phyloP scores from a whole-genome alignment of 352 stramenopile species.

The Hyaloperonospora arabidopsidis region DNA sequence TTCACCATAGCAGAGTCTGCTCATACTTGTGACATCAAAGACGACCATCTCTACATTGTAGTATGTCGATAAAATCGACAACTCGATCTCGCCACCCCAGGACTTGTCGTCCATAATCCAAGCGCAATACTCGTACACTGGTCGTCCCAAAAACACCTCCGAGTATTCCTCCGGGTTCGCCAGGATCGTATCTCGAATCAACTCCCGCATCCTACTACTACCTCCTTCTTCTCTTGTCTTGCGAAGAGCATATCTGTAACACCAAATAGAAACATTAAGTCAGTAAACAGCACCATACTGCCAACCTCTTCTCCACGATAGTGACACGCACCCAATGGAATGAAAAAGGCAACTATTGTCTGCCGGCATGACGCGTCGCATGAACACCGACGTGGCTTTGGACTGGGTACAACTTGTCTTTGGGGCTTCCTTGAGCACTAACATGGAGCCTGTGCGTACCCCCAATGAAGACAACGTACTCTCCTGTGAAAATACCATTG shows the following conservation, averaged over 20 bases:
- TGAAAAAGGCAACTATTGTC: conserved; percentile 87
- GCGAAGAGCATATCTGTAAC: conserved; percentile 47
- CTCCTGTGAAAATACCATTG: conserved; percentile 20
- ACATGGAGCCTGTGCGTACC: conserved; percentile 54
- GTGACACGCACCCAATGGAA: conserved; percentile 59
- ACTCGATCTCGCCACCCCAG: conserved; percentile 82
- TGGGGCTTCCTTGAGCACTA: conserved; percentile 63
- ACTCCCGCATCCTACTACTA: conserved; percentile 42
- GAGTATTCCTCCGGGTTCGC: conserved; percentile 52
- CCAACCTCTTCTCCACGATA: neutral
- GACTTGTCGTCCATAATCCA: conserved; percentile 80
- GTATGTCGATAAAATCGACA: conserved; percentile 73
- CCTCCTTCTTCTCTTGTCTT: conserved; percentile 57
- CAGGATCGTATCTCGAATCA: conserved; percentile 73
- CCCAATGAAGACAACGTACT: conserved; percentile 44
- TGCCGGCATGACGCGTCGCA: conserved; percentile 63
- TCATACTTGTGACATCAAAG: conserved; percentile 84
- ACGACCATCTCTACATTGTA: conserved; percentile 80
- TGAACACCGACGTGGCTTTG: conserved; percentile 44
- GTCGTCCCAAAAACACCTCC: conserved; percentile 68
- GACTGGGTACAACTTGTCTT: conserved; percentile 11
- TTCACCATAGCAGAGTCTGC: conserved; percentile 70
- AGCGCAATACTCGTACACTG: conserved; percentile 72
- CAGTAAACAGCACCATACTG: neutral
- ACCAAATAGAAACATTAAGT: neutral